Evolutionary conservation across 495 filamentous ascomycete genomes (phyloP).

Genomic region (Bombardia bombarda): DNA sequence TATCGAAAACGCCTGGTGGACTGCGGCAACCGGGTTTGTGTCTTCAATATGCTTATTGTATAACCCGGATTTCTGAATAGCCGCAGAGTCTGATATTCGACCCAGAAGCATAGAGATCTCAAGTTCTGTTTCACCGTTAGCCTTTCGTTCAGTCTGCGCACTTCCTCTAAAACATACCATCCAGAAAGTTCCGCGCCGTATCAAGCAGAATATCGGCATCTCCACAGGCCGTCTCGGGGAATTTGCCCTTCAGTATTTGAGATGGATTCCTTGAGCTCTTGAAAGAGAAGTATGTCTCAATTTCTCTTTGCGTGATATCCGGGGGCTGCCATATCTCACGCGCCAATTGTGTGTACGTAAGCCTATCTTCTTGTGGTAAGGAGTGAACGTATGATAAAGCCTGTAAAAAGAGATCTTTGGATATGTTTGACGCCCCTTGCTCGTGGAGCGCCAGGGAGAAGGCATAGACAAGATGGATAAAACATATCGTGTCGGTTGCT

Average conservation of each 20-base stretch:
- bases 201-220: slow-evolving; percentile 26
- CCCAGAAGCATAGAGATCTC: slow-evolving; percentile 31
- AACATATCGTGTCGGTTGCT: slow-evolving; percentile 32
- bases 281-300: slow-evolving; percentile 2
- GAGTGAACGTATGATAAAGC: slow-evolving; percentile 26
- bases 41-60: slow-evolving; percentile 25
- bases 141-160: background rate
- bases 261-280: slow-evolving; percentile 5
- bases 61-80: slow-evolving; percentile 25
- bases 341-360: slow-evolving; percentile 26
- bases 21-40: slow-evolving; percentile 5
- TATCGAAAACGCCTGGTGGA: slow-evolving; percentile 18
- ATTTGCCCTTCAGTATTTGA: slow-evolving; percentile 33
- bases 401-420: slow-evolving; percentile 30
- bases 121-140: slow-evolving; percentile 23
- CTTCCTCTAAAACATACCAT: slow-evolving; percentile 25
- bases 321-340: slow-evolving; percentile 32
- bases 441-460: slow-evolving; percentile 35
- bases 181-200: slow-evolving; percentile 39
- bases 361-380: slow-evolving; percentile 18
- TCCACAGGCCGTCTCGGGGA: slow-evolving; percentile 12
- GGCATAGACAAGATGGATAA: slow-evolving; percentile 37
- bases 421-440: slow-evolving; percentile 16
- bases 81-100: slow-evolving; percentile 13
- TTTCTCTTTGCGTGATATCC: slow-evolving; percentile 10